Evolutionary conservation across 306 rosid genomes (phyloP).

Genomic region (Rosa persica): DNA sequence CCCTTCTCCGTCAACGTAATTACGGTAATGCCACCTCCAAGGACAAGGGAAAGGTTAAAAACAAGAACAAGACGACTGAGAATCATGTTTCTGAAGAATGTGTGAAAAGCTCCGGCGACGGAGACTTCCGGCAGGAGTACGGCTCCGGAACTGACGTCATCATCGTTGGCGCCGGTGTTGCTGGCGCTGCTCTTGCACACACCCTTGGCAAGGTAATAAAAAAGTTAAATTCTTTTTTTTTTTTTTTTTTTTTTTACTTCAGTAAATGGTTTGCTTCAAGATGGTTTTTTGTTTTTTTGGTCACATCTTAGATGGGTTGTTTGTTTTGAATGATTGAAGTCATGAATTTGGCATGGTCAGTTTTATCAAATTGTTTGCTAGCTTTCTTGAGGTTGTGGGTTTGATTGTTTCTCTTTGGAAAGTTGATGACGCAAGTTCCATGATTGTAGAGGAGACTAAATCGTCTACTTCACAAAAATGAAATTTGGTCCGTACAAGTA

Average conservation of each 20-base stretch:
- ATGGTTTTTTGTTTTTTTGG: neutral
- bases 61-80: neutral
- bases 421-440: conserved; percentile 14
- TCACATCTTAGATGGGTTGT: neutral
- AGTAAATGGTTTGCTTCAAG: neutral
- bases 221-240: neutral
- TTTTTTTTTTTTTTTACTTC: neutral
- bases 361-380: neutral
- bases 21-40: neutral
- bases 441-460: neutral
- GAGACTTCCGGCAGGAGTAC: neutral
- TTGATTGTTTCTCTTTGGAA: neutral
- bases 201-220: conserved; percentile 45
- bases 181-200: conserved; percentile 52
- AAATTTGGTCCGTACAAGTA: neutral
- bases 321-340: neutral
- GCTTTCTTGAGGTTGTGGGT: neutral
- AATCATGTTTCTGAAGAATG: neutral
- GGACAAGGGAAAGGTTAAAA: neutral
- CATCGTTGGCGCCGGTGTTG: conserved; percentile 50
- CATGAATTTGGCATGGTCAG: neutral
- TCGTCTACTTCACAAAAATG: neutral
- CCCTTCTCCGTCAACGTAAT: conserved; percentile 20
- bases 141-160: conserved; percentile 28
- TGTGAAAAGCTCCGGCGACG: conserved; percentile 4